A percentile compares a stretch with the other conserved stretches of the same genome.
These are phyloP conservation scores for Clonostachys solani DNA, from an alignment of 2,329 filamentous ascomycete species.

Conservation along the genomic window DNA sequence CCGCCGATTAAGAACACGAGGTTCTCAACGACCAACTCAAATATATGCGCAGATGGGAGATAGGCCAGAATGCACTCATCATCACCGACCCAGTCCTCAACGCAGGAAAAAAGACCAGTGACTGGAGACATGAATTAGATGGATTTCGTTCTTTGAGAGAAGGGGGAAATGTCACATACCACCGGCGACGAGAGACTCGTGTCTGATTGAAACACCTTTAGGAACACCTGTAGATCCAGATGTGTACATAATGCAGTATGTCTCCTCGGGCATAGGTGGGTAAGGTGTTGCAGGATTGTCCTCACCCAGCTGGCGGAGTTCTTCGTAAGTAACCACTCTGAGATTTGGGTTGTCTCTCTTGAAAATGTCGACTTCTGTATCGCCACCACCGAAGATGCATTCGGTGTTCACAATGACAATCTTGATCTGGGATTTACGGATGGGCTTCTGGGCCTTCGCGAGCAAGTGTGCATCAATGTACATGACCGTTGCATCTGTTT, in stretches of 20 bases:
- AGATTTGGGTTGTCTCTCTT: constrained; percentile 51
- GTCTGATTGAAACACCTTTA: constrained; percentile 82
- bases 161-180: constrained; percentile 30
- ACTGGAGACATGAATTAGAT: constrained; percentile 32
- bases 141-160: no score
- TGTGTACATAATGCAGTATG: constrained; percentile 83
- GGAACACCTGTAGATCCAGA: constrained; percentile 86
- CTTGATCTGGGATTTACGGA: constrained; percentile 53
- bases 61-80: constrained; percentile 83
- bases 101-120: constrained; percentile 73
- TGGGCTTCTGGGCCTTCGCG: constrained; percentile 50
- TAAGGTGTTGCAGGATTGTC: constrained; percentile 69
- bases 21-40: constrained; percentile 80
- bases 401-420: constrained; percentile 60
- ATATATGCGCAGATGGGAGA: constrained; percentile 91
- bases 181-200: constrained; percentile 75
- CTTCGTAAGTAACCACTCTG: constrained; percentile 47
- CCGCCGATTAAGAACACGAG: constrained; percentile 66
- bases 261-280: constrained; percentile 68
- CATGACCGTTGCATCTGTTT: constrained; percentile 78
- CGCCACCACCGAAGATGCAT: constrained; percentile 42
- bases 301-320: constrained; percentile 53
- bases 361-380: constrained; percentile 47
- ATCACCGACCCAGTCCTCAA: constrained; percentile 73
- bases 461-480: constrained; percentile 81